These are phyloP conservation scores for Salix suchowensis DNA, from an alignment of 345 rosid species.

Conservation along the genomic window DNA sequence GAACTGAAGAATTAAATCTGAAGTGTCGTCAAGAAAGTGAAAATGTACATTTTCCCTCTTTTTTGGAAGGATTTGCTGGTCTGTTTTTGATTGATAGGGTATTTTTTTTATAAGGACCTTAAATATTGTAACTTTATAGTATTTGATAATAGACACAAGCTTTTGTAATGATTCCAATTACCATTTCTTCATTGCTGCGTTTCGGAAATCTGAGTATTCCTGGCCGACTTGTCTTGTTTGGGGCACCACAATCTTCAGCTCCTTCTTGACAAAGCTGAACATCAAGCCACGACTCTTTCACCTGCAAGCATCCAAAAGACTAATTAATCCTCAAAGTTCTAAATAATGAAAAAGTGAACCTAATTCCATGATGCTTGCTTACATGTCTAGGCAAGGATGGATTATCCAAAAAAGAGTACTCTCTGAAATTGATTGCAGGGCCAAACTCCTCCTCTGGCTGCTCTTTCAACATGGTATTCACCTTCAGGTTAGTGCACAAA, in stretches of 20 bases:
- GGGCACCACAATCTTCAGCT: conserved; percentile 47
- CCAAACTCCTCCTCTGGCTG: conserved; percentile 82
- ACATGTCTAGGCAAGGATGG: conserved; percentile 75
- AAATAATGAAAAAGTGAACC: neutral
- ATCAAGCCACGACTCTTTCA: conserved; percentile 85
- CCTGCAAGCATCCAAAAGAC: conserved; percentile 43
- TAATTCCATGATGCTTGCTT: conserved; percentile 10
- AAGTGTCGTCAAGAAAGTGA: no score
- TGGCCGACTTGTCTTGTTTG: conserved; percentile 43
- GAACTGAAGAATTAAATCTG: neutral
- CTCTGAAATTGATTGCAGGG: conserved; percentile 69
- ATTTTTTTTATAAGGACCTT: neutral
- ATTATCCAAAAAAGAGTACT: conserved; percentile 79
- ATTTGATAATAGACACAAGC: neutral
- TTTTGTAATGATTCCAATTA: conserved; percentile 26
- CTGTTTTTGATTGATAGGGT: no score
- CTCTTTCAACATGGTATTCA: conserved; percentile 70
- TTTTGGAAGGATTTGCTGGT: no score
- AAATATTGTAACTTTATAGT: neutral
- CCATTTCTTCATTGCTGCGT: conserved; percentile 77
- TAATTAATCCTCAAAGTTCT: neutral
- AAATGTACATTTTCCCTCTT: no score
- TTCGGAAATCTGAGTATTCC: conserved; percentile 69
- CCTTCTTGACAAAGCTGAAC: conserved; percentile 86
- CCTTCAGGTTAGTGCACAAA: conserved; percentile 40